Evolutionary conservation across 225 moss, liverwort and hornwort species (phyloP).

Genomic region (Pseudoscleropodium purum): DNA sequence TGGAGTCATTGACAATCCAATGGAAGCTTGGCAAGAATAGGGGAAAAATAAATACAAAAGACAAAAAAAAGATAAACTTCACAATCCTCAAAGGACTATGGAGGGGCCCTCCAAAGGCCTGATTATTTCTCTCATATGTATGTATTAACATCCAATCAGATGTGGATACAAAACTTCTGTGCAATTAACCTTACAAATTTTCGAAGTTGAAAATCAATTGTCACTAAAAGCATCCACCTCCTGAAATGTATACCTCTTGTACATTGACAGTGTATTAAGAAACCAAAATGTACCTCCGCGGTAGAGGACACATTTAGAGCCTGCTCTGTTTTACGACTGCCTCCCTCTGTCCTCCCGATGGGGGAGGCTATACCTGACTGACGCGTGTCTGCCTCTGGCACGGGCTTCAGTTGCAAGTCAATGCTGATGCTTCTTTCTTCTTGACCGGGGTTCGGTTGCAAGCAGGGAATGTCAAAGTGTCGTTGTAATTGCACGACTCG

Average conservation of each 20-base stretch:
- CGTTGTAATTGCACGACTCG: background rate
- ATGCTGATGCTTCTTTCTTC: background rate
- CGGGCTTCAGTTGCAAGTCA: background rate
- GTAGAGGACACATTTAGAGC: background rate
- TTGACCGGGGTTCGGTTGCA: background rate
- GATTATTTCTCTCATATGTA: too few relatives aligned
- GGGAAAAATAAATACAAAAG: too few relatives aligned
- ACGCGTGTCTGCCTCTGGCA: background rate
- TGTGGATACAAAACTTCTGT: too few relatives aligned
- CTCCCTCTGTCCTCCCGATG: too few relatives aligned
- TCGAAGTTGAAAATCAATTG: background rate
- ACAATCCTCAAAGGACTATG: too few relatives aligned
- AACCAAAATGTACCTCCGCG: background rate
- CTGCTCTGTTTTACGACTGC: background rate
- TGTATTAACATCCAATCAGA: too few relatives aligned
- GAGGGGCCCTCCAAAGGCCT: too few relatives aligned
- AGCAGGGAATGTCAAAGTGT: background rate
- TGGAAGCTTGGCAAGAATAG: too few relatives aligned
- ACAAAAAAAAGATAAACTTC: too few relatives aligned
- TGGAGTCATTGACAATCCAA: too few relatives aligned
- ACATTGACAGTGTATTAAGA: too few relatives aligned
- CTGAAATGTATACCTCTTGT: rapidly evolving
- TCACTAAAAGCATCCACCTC: background rate
- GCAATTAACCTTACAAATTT: background rate
- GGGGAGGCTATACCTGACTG: background rate